Evolutionary conservation across 345 rosid species (phyloP).

Genomic region (Eucalyptus tenuipes): DNA sequence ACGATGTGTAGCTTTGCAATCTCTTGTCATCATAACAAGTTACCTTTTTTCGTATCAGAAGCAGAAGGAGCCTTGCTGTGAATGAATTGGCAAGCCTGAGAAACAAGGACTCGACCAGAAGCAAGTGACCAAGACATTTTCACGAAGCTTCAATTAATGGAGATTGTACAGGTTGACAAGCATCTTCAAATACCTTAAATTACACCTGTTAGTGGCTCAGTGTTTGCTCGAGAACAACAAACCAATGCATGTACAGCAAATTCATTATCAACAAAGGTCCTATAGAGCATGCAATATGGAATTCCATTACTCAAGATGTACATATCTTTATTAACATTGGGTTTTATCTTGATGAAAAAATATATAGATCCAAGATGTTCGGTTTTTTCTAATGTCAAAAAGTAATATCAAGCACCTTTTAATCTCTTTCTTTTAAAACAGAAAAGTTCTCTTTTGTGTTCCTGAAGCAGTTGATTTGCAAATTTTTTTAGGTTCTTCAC

Average conservation of each 20-base stretch:
- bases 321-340: not conserved
- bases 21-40: not conserved
- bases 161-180: not conserved
- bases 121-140: not conserved
- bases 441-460: not conserved
- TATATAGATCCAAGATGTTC: not conserved
- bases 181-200: not conserved
- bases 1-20: not conserved
- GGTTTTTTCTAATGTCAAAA: not conserved
- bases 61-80: not conserved
- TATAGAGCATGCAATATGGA: rapidly evolving
- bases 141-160: not conserved
- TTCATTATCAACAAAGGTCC: not conserved
- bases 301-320: not conserved
- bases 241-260: not conserved
- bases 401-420: not conserved
- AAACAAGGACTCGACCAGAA: not conserved
- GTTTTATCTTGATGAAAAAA: not conserved
- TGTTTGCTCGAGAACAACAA: not conserved
- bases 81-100: not conserved
- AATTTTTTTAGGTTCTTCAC: not conserved
- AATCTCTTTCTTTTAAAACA: rapidly evolving
- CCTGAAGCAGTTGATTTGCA: not conserved
- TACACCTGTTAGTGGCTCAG: not conserved
- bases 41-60: not conserved